Percentiles rank a stretch among this genome's conserved stretches.
Conservation (phyloP, 768 basidiomycete species). For the Lactarius evosmus region DNA sequence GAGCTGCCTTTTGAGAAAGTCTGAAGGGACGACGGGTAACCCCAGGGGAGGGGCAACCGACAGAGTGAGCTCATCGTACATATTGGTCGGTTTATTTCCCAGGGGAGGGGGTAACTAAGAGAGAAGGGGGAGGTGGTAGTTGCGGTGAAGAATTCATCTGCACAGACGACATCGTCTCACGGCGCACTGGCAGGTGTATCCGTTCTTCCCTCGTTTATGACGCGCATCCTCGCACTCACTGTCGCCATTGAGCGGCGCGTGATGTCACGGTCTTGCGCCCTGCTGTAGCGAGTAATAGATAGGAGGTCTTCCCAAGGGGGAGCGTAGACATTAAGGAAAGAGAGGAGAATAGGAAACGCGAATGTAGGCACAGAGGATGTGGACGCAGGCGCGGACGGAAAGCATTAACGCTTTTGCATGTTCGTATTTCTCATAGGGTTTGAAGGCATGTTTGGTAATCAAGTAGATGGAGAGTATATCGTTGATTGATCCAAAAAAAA, state of each 20-base stretch:
- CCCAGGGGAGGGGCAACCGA: not conserved
- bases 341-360: not conserved
- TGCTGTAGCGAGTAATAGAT: not conserved
- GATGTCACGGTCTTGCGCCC: not conserved
- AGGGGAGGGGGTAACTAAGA: not conserved
- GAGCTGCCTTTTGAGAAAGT: not conserved
- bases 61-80: not conserved
- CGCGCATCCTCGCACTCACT: not conserved
- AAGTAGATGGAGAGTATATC: not conserved
- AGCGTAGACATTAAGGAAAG: not conserved
- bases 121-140: not conserved
- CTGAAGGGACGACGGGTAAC: not conserved
- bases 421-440: not conserved
- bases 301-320: not conserved
- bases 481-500: too few species aligned
- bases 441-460: not conserved
- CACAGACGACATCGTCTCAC: not conserved
- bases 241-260: not conserved
- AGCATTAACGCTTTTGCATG: not conserved
- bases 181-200: not conserved
- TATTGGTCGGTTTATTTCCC: not conserved
- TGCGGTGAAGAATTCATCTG: not conserved
- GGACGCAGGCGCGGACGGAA: not conserved
- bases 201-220: not conserved
- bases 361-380: not conserved